Conservation (phyloP, 148 eudicot species). For the Rheum nobile region DNA sequence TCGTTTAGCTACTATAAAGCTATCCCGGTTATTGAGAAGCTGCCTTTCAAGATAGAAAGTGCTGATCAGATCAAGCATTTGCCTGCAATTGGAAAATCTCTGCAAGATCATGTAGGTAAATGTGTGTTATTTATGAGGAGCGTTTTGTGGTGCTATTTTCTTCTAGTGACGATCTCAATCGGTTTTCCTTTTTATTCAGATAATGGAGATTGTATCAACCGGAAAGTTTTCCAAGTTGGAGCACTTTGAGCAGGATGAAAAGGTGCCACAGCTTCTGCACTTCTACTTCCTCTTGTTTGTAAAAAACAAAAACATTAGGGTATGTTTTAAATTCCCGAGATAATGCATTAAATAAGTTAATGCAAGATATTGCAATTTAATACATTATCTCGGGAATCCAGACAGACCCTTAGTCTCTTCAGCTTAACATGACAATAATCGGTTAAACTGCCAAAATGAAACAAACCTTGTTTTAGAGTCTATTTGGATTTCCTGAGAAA, state of each 20-base stretch:
- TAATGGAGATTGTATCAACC: constrained; percentile 82
- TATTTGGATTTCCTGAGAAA: no score
- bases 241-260: constrained; percentile 90
- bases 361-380: no score
- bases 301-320: neutral
- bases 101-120: constrained; percentile 84
- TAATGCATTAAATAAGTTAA: no score
- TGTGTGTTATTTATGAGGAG: neutral
- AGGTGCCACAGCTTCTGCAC: constrained; percentile 31
- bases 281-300: neutral
- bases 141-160: neutral
- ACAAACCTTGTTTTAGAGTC: neutral
- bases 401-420: no score
- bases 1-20: constrained; percentile 95
- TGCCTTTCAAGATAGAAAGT: constrained; percentile 78
- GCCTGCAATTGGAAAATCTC: constrained; percentile 82
- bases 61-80: constrained; percentile 75
- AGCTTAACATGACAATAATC: neutral
- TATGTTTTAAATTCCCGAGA: no score
- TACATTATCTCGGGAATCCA: no score
- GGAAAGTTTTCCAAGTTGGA: constrained; percentile 93
- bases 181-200: constrained; percentile 32
- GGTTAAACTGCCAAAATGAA: neutral
- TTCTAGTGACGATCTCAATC: neutral
- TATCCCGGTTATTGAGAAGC: constrained; percentile 81